Base-by-base conservation (phyloP, 768 basidiomycete genomes). In the Boletus reticuloceps region DNA sequence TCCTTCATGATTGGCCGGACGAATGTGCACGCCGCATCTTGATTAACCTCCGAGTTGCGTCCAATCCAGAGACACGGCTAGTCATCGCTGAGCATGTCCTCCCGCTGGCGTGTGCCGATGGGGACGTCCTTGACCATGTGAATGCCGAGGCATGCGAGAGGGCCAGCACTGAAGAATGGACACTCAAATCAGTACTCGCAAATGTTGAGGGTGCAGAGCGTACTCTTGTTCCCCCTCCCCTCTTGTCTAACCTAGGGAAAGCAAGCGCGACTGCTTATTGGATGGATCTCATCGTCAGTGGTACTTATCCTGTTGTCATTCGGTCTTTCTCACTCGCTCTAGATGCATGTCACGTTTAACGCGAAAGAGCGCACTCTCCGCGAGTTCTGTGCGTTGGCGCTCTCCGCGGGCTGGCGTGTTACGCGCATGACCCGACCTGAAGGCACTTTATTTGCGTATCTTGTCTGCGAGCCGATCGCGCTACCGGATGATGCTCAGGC, bases 1-100 rank as follows among this genome's bases (percentile, higher is more conserved):
- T 90, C 38, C 74, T 88, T 34, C 89, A 92, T 61, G 89, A 92
- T 63, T 91, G 89, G 89, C 84, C 88, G 1, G 85, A 91, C 58
- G 73, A 72, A 1, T 78, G 73, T 58, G 82, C 81, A 20, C 58
- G 56, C 22, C 73, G 73, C 37, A 80, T 83, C 41, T 65, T 82
- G 42, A 65, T 74, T 19, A 77, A 76, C 27, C 72, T 83, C 5
- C 72, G 79, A 13, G 71, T 70, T 34, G 72, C 72, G 6, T 72
- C 74, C 11, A 48, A 54, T 19, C 47, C 53, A 8, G 69, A 75
- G 4, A 90, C 89, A 25, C 80, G 74, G 54, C 74, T 91, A 4
- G 72, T 92, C 34, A 79, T 92, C 40, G 87, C 83, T 1, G 89
- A 92, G 59, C 85, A 84, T 55, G 75, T 91, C 25, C 74, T 88